Evolutionary conservation across 257 asterid genomes (phyloP).

Genomic region (Mitragyna speciosa): DNA sequence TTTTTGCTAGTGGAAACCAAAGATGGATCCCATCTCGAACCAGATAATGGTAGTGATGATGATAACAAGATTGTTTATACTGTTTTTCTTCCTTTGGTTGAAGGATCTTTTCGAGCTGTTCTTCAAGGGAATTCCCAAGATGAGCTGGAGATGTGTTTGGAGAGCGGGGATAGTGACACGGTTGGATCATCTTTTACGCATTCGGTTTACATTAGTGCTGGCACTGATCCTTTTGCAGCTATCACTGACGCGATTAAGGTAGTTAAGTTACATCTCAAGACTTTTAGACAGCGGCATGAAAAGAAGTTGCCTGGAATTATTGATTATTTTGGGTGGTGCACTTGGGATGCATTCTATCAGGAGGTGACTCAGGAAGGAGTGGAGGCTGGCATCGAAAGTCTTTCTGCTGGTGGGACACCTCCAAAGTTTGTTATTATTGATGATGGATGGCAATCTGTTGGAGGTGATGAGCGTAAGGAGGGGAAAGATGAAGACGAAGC

Average conservation of each 20-base stretch:
- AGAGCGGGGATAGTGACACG: slow-evolving; percentile 60
- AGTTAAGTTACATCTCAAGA: slow-evolving; percentile 56
- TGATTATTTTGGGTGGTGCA: slow-evolving; percentile 88
- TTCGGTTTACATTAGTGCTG: slow-evolving; percentile 58
- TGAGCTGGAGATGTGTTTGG: slow-evolving; percentile 64
- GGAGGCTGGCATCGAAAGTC: slow-evolving; percentile 69
- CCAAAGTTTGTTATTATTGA: slow-evolving; percentile 80
- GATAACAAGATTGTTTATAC: slow-evolving; percentile 46
- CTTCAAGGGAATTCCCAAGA: slow-evolving; percentile 71
- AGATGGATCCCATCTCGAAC: slow-evolving; percentile 49
- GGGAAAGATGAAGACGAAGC: neutral
- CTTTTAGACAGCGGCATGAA: slow-evolving; percentile 60
- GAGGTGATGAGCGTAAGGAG: slow-evolving; percentile 29
- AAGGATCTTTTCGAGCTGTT: slow-evolving; percentile 70
- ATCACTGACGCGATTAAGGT: slow-evolving; percentile 62
- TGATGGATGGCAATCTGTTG: slow-evolving; percentile 87
- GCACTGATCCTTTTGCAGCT: slow-evolving; percentile 60
- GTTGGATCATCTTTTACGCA: slow-evolving; percentile 52
- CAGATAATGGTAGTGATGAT: slow-evolving; percentile 42
- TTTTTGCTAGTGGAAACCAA: slow-evolving; percentile 63
- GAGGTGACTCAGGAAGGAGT: slow-evolving; percentile 86
- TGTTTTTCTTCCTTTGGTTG: slow-evolving; percentile 67
- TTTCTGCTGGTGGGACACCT: slow-evolving; percentile 60
- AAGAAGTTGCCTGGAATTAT: slow-evolving; percentile 70
- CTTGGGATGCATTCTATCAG: slow-evolving; percentile 89